phyloP scores from a whole-genome alignment of 306 rosid species.

The Rosa lucieae region DNA sequence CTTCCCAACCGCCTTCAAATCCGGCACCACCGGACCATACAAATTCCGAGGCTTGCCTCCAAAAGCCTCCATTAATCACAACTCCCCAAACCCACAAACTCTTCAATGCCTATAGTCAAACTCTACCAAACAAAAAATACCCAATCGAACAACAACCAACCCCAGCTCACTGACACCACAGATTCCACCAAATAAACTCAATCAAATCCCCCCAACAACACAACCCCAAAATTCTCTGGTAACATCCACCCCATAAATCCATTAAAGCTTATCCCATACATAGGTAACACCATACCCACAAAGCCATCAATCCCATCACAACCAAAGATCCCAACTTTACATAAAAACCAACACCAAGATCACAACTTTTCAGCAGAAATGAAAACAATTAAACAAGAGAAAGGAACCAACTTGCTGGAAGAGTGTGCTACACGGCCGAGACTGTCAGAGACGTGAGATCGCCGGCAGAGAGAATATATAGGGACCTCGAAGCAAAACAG shows the following conservation, averaged over 20 bases:
- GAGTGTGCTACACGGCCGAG: background rate
- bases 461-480: slow-evolving; percentile 16
- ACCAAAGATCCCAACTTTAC: slow-evolving; percentile 1
- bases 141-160: slow-evolving; percentile 20
- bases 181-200: slow-evolving; percentile 1
- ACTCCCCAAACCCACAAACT: slow-evolving; percentile 2
- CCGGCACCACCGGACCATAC: slow-evolving; percentile 44
- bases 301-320: slow-evolving; percentile 7
- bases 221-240: background rate
- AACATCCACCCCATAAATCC: slow-evolving; percentile 44
- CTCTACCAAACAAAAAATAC: slow-evolving; percentile 22
- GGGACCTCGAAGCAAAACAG: background rate
- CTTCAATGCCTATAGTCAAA: background rate
- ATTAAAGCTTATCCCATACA: slow-evolving; percentile 30
- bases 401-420: background rate
- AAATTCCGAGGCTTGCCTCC: slow-evolving; percentile 52
- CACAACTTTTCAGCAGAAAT: background rate
- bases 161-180: background rate
- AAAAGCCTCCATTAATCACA: slow-evolving; percentile 59
- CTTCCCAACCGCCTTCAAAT: slow-evolving; percentile 58
- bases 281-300: background rate
- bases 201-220: background rate
- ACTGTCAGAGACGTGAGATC: background rate
- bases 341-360: background rate
- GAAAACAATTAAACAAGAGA: background rate